Evolutionary conservation across 2,329 filamentous ascomycete genomes (phyloP), one percentile per base, ranked within the genome.

Genomic region (Amauroascus niger): DNA sequence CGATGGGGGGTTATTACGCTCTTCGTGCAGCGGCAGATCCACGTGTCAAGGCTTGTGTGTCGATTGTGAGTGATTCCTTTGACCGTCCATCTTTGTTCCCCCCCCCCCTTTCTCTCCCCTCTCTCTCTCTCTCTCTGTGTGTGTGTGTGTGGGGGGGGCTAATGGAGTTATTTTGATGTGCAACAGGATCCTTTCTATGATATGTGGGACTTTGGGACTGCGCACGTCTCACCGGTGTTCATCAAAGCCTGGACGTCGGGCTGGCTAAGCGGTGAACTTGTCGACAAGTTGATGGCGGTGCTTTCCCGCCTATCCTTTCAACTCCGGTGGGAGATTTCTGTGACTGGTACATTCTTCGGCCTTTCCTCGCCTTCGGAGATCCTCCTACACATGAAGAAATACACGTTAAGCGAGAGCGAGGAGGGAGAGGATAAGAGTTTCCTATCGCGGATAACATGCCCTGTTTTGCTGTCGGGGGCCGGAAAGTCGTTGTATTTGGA

Each of bases 1-100:
- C 69, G 1, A 63, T 76, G 57, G 74, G 76, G 1, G 76, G 69
- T 0, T 77, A 77, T 57, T 71, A 69, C 46, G 71, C 74, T 1
- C 64, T 78, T 6, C 70, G 76, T 0, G 70, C 61, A 1, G 71
- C 70, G 0, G 58, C 61, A 0, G 74, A 76, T 58, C 54, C 65
- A 0, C 68, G 75, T 0, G 63, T 77, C 64, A 71, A 69, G 53
- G 75, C 74, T 0, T 74, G 70, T 55, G 61, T 77, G 3, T 58
- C 66, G 5, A 60, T 71, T n/a, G n/a, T n/a, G n/a, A n/a, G n/a
- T n/a, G n/a, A n/a, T n/a, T n/a, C n/a, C n/a, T n/a, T n/a, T n/a
- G n/a, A n/a, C n/a, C n/a, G n/a, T n/a, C n/a, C n/a, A n/a, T n/a
- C n/a, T n/a, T n/a, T n/a, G n/a, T n/a, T n/a, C n/a, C n/a, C n/a